Conservation (phyloP, 345 rosid genomes). For the Abelmoschus esculentus region DNA sequence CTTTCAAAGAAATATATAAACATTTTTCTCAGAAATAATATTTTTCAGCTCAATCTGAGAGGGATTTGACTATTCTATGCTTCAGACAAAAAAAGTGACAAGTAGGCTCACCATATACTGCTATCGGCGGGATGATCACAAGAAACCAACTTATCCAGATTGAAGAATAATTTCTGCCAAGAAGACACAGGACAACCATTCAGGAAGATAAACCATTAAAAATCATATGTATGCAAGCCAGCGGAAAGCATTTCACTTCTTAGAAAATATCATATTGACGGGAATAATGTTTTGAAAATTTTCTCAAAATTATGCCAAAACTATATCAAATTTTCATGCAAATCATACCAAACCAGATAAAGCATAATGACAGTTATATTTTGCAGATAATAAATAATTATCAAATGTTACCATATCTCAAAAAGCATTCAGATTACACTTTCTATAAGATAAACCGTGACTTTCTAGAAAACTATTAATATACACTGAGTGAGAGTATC, state of each 20-base stretch:
- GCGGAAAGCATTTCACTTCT: not conserved
- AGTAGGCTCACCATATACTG: conserved; percentile 54
- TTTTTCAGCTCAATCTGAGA: not conserved
- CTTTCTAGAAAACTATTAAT: not conserved
- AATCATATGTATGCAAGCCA: not conserved
- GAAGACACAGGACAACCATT: conserved; percentile 1
- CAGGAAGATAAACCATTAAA: no score
- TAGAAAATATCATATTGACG: not conserved
- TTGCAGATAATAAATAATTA: not conserved
- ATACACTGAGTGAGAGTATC: not conserved
- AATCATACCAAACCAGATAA: not conserved
- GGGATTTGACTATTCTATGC: conserved; percentile 2
- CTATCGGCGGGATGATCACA: conserved; percentile 71
- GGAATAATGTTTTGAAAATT: not conserved
- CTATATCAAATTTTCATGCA: not conserved
- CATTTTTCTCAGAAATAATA: not conserved
- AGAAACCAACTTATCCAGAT: conserved; percentile 72
- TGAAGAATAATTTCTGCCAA: conserved; percentile 61
- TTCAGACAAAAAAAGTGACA: not conserved
- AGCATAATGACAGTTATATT: not conserved
- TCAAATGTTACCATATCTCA: not conserved
- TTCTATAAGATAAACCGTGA: not conserved
- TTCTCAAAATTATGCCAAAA: not conserved
- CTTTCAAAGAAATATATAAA: not conserved
- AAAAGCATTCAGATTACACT: not conserved